These are phyloP conservation scores for Ogataea pini DNA, from an alignment of 805 yeast genomes.

Conservation along the genomic window DNA sequence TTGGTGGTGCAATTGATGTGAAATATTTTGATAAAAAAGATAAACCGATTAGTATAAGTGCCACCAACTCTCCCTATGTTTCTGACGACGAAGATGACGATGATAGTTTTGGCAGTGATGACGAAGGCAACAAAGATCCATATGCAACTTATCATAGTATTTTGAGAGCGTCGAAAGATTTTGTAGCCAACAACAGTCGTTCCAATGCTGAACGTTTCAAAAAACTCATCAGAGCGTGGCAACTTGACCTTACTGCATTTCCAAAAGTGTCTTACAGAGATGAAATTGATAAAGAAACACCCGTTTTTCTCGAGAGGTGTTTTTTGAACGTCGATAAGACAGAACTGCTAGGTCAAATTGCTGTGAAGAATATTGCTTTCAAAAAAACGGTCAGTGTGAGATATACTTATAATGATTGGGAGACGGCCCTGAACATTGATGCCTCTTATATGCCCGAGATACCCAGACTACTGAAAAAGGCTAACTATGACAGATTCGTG, in stretches of 20 bases:
- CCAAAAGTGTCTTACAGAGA: slow-evolving; percentile 46
- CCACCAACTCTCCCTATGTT: slow-evolving; percentile 58
- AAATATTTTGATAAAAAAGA: slow-evolving; percentile 73
- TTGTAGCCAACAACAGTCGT: slow-evolving; percentile 14
- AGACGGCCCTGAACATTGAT: slow-evolving; percentile 66
- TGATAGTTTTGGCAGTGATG: slow-evolving; percentile 28
- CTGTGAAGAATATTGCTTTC: slow-evolving; percentile 74
- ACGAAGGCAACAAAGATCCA: slow-evolving; percentile 15
- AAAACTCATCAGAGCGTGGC: slow-evolving; percentile 41
- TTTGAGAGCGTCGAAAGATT: slow-evolving; percentile 23
- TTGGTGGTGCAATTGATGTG: slow-evolving; percentile 73
- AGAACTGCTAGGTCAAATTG: slow-evolving; percentile 67
- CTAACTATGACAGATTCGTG: slow-evolving; percentile 68
- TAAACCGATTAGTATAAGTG: slow-evolving; percentile 75
- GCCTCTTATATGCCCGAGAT: slow-evolving; percentile 60
- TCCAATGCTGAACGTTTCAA: slow-evolving; percentile 24
- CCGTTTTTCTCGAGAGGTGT: slow-evolving; percentile 66
- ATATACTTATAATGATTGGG: slow-evolving; percentile 81
- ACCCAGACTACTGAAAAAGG: slow-evolving; percentile 47
- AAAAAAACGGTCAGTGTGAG: slow-evolving; percentile 67
- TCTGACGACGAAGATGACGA: slow-evolving; percentile 36
- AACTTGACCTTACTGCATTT: slow-evolving; percentile 43
- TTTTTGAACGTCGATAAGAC: slow-evolving; percentile 59
- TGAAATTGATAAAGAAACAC: slow-evolving; percentile 40
- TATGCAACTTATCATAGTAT: slow-evolving; percentile 16